Evolutionary conservation across 192 early-diverging fungal genomes (phyloP), one percentile per base, ranked within the genome.

Genomic region (Cetraspora pellucida): DNA sequence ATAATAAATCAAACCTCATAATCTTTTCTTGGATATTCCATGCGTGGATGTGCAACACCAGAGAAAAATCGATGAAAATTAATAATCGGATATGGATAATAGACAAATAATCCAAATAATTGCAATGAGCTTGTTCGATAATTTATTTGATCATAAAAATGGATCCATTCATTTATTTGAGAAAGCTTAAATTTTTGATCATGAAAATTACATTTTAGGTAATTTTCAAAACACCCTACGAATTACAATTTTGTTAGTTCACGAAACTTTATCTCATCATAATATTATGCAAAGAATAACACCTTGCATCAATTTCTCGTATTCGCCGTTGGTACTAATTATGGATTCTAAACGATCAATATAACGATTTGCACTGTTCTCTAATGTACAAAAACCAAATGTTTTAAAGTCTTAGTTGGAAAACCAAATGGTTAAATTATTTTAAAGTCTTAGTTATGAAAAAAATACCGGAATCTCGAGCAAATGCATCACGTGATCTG

Each of bases 141-240:
- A 75, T 93, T 87, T 49, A 96, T 64, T 23, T 74, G 73, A 78
- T 99, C 97, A 81, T 93, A 92, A 77, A 97, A 97, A 37, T 82
- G 81, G 2, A 97, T 75, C 93, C 93, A 97, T 31, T 94, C 90
- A 31, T 87, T 82, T 55, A 89, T 85, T 52, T 88, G 80, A 1
- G 92, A 85, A 8, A 95, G 84, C 50, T 91, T 91, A 10, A 87
- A 84, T 14, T 89, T 88, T 11, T 89, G 78, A 79, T 97, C 95
- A 72, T 94, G 91, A 69, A 94, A 90, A 25, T 90, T 88, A 87
- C 92, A 90, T 27, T 86, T 81, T 10, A 92, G 87, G 83, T 94
- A 99, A 79, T 94, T 94, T 74, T 99, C 96, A 84, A 93, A 95
- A 77, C 95, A 97, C 2, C 95, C 93, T 93, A 73, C 2, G 68